Evolutionary conservation across 2,329 filamentous ascomycete species (phyloP).

Genomic region (Aspergillus ibericus): DNA sequence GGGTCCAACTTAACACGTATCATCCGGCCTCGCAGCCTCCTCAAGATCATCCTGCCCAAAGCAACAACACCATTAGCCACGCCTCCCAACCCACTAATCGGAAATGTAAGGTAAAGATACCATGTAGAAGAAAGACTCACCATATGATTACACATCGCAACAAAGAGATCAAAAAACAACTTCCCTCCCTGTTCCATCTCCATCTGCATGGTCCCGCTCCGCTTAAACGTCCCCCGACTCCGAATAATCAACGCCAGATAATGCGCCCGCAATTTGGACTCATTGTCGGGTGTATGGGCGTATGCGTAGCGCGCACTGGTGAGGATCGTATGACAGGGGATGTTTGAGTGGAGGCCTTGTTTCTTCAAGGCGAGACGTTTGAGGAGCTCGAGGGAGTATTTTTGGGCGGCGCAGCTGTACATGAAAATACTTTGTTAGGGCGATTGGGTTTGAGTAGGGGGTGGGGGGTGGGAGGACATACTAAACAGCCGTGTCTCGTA

Average conservation of each 20-base stretch:
- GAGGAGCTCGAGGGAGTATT: conserved; percentile 78
- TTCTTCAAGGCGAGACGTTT: conserved; percentile 84
- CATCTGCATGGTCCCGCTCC: conserved; percentile 91
- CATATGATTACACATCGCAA: conserved; percentile 88
- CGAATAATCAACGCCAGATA: conserved; percentile 92
- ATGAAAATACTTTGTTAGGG: background rate
- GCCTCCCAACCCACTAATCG: no score
- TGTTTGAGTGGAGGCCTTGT: conserved; percentile 82
- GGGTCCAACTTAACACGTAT: background rate
- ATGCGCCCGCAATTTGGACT: conserved; percentile 87
- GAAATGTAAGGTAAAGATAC: no score
- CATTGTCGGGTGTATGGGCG: conserved; percentile 80
- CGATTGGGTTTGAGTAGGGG: background rate
- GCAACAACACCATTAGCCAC: background rate
- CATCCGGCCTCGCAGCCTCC: background rate
- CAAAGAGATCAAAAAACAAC: conserved; percentile 91
- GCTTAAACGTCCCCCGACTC: conserved; percentile 83
- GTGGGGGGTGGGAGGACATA: conserved; percentile 32
- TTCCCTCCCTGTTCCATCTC: conserved; percentile 89
- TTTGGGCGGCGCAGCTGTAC: conserved; percentile 71
- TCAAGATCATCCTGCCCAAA: conserved; percentile 11
- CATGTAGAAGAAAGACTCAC: conserved; percentile 49
- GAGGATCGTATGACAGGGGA: conserved; percentile 81
- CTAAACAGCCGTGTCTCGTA: conserved; percentile 90
- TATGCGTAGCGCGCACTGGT: conserved; percentile 88